These are phyloP conservation scores for Trichosporon asahii DNA, from an alignment of 1,284 basidiomycete genomes.

Conservation along the genomic window DNA sequence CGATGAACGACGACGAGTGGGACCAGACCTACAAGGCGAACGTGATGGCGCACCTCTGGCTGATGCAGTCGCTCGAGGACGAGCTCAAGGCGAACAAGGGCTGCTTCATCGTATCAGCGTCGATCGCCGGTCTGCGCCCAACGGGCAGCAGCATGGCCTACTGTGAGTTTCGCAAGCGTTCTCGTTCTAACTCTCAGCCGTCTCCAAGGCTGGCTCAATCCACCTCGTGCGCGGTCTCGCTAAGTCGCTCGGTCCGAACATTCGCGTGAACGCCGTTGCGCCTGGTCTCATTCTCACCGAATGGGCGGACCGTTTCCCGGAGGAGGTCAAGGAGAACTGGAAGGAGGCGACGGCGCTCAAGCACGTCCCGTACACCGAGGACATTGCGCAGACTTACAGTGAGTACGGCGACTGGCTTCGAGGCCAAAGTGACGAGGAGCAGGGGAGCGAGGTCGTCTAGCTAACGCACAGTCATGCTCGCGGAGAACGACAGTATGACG, in stretches of 20 bases:
- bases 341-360: constrained; percentile 13
- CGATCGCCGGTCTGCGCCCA: constrained; percentile 12
- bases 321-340: constrained; percentile 14
- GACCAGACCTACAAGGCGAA: constrained; percentile 27
- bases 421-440: too few species aligned
- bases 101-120: constrained; percentile 25
- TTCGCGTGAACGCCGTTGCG: constrained; percentile 29
- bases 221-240: constrained; percentile 31
- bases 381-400: constrained; percentile 19
- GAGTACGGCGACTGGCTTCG: not conserved
- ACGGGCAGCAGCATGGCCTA: constrained; percentile 16
- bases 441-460: too few species aligned
- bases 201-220: constrained; percentile 29
- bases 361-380: constrained; percentile 18
- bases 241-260: constrained; percentile 25
- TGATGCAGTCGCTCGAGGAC: constrained; percentile 26
- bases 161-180: not conserved
- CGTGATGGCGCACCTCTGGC: constrained; percentile 29
- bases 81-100: constrained; percentile 26
- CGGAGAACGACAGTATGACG: constrained; percentile 15
- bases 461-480: constrained; percentile 13
- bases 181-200: constrained; percentile 15
- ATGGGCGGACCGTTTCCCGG: constrained; percentile 27
- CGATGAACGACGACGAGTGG: constrained; percentile 27
- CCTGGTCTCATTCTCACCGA: constrained; percentile 32